Percentiles rank a stretch among this genome's conserved stretches.
Conservation (phyloP, 371 early-diverging fungal species). For the Sporodiniella umbellata region DNA sequence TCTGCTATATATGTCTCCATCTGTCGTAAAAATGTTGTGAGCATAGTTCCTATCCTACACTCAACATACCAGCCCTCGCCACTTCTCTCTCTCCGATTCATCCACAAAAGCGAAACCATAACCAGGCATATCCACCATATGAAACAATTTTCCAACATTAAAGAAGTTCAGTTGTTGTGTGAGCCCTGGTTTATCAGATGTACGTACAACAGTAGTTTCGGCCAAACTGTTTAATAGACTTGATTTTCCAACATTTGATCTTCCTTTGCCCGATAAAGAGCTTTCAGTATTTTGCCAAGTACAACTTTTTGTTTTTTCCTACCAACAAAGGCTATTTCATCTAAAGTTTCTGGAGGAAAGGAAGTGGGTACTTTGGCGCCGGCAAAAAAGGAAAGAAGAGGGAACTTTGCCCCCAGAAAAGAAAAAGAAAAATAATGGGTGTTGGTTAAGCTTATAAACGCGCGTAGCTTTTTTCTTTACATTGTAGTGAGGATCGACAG, state of each 20-base stretch:
- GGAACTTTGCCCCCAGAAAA: constrained; percentile 33
- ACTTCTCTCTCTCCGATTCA: constrained; percentile 53
- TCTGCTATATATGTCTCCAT: constrained; percentile 66
- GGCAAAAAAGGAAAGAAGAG: constrained; percentile 63
- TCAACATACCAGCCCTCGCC: constrained; percentile 61
- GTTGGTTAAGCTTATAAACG: not conserved
- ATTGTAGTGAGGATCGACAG: constrained; percentile 29
- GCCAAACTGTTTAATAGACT: constrained; percentile 69
- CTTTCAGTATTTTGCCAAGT: not conserved
- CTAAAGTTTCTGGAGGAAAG: constrained; percentile 56
- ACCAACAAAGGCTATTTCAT: constrained; percentile 71
- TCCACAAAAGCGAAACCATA: constrained; percentile 85
- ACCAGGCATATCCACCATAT: constrained; percentile 85
- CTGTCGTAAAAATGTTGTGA: constrained; percentile 19
- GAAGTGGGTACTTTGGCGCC: constrained; percentile 63
- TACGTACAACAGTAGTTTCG: constrained; percentile 57
- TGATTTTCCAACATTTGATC: constrained; percentile 82
- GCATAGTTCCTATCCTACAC: not conserved
- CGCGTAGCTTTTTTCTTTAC: constrained; percentile 8
- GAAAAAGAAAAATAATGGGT: not conserved
- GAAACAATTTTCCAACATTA: constrained; percentile 58
- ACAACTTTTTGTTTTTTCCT: constrained; percentile 1
- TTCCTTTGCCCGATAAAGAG: too few relatives aligned
- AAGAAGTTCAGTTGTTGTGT: constrained; percentile 84
- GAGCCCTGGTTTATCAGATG: constrained; percentile 74